Base-by-base conservation (phyloP, 1,284 basidiomycete species). In the Apiotrichum sp. region DNA sequence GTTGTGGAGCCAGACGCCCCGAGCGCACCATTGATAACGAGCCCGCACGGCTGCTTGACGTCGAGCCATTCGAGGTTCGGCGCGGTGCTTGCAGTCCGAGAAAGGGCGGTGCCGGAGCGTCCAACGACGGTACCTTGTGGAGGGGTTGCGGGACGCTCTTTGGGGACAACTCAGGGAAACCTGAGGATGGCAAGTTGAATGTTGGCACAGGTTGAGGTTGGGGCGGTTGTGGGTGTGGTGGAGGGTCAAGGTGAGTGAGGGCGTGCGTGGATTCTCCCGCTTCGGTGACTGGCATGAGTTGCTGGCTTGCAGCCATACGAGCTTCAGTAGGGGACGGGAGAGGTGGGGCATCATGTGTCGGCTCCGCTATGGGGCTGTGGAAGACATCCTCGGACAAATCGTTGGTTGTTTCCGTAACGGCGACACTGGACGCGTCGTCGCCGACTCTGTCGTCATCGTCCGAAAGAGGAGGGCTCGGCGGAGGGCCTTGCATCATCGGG, bases 401-500 rank as follows among this genome's bases (percentile, higher is more conserved):
- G 8, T n/a, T 31, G 6, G 32, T 45, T 4, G 57, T 52, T 13
- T 59, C 57, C 2, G 55, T 53, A 32, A 57, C 52, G 13, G 56
- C 54, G 10, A 57, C 40, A 33, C 53, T 55, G 35, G 34, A 32
- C 31, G 42, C 38, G 43, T 42, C 44, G 46, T 46, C 47, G 8
- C n/a, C 36, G 22, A 42, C 41, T 31, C 50, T 53, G 31, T 53
- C 56, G 47, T 60, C 56, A 33, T 55, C 52, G 36, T 71, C 69
- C 57, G 71, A 73, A 29, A 72, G 53, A 0, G 74, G 73, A 11
- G 75, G 73, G 50, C 70, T 72, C 6, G 73, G 73, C 10, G 73
- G 75, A 10, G 74, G 63, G 6, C 70, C 69, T 42, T 72, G 69
- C 66, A 74, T 72, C 31, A 55, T 51, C 4, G 58, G 56, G 38